Base-by-base conservation (phyloP, 352 stramenopile genomes). In the Phytophthora agathidicida region DNA sequence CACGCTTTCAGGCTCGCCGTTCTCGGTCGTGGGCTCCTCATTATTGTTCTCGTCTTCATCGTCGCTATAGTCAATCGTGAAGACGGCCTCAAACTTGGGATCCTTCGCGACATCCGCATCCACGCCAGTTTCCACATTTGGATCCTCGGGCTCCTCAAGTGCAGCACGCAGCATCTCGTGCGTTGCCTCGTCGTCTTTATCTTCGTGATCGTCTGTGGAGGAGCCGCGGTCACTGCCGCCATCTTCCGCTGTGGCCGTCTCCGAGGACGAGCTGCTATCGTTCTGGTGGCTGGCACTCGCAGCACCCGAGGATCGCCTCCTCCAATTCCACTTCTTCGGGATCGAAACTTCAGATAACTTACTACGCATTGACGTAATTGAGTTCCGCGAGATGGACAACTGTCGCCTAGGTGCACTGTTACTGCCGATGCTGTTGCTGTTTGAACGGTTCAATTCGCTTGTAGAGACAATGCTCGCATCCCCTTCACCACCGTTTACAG, bases 51-150 rank as follows among this genome's bases (percentile, higher is more conserved):
- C 73, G 11, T 85, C 77, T 57, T 91, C 79, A 45, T 89, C 79
- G 36, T 91, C 82, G 49, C 81, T 91, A 59, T 91, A 86, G 49
- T 89, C 81, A 71, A 91, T 91, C 39, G 82, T 91, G 50, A 91
- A 91, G 43, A 91, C 79, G 13, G 77, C 82, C 14, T 88, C 79
- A 58, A 91, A 91, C 20, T 83, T 77, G 19, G 56, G 24, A 22
- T 74, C 68, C 16, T 65, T 64, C 5, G 52, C 22, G 45, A 47
- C 30, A 46, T 55, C 64, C 13, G 45, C 41, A 38, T 44, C 42
- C 39, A 20, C 54, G 11, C 13, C 45, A 28, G 17, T 35, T n/a
- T 64, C 45, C 27, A 53, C 46, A 26, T 58, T 58, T 44, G 20
- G n/a, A 26, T 75, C 54, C 30, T 78, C 36, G 33, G 53, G 48